Evolutionary conservation across 345 rosid species (phyloP).

Genomic region (Linum tenue): DNA sequence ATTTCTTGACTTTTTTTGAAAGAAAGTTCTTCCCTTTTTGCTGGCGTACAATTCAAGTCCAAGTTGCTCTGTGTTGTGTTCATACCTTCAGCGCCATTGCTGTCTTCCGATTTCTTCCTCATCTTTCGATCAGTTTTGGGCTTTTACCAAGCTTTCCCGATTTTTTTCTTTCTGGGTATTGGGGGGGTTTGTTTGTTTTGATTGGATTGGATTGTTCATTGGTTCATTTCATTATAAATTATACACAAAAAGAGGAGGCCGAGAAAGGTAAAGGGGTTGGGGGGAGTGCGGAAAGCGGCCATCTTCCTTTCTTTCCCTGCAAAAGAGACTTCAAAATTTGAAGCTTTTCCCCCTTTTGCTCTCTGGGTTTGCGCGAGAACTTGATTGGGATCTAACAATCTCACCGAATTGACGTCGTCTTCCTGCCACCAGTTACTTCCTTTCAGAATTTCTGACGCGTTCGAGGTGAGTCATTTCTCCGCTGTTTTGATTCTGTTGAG

Average conservation of each 20-base stretch:
- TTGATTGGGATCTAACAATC: slow-evolving; percentile 40
- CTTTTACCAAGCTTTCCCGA: not conserved
- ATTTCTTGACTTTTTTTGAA: not conserved
- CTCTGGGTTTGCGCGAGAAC: not conserved
- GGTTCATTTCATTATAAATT: not conserved
- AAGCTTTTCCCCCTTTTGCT: slow-evolving; percentile 12
- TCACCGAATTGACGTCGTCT: slow-evolving; percentile 35
- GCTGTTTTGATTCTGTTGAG: slow-evolving; percentile 20
- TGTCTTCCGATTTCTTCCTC: not conserved
- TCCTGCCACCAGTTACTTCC: slow-evolving; percentile 17
- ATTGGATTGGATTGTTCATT: not conserved
- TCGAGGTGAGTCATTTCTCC: slow-evolving; percentile 39
- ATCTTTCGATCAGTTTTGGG: not conserved
- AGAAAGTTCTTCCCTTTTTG: not conserved
- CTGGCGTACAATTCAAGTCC: not conserved
- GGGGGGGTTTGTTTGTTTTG: not conserved
- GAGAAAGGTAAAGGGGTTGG: slow-evolving; percentile 5
- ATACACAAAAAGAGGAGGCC: not conserved
- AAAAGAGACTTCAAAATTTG: slow-evolving; percentile 11
- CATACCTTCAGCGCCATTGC: not conserved
- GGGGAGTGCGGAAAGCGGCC: slow-evolving; percentile 7
- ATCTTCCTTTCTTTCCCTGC: slow-evolving; percentile 9
- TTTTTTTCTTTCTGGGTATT: not conserved
- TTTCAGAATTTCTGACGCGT: slow-evolving; percentile 19
- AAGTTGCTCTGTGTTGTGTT: not conserved